phyloP scores from a whole-genome alignment of 192 early-diverging fungal genomes.

The Globomyces pollinis-pini region DNA sequence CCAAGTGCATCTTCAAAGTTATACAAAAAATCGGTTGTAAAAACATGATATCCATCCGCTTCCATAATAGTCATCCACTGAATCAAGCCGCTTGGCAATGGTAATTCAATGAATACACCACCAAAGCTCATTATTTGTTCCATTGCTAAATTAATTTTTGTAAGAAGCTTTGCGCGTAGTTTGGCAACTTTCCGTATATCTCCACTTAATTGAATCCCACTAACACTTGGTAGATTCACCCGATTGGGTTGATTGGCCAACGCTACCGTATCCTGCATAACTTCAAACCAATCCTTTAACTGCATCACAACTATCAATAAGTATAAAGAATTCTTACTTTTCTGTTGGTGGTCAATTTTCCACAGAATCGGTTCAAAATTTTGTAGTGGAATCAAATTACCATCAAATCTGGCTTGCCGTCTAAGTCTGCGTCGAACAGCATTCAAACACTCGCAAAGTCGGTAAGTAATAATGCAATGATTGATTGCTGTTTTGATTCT shows the following conservation, averaged over 20 bases:
- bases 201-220: no score
- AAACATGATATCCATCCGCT: conserved; percentile 29
- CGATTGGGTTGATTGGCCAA: neutral
- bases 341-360: no score
- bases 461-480: conserved; percentile 27
- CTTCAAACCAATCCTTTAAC: conserved; percentile 26
- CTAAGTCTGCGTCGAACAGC: neutral
- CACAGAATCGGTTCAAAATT: conserved; percentile 2
- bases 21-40: conserved; percentile 29
- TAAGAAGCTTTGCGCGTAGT: conserved; percentile 14
- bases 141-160: conserved; percentile 30
- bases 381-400: conserved; percentile 1
- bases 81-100: conserved; percentile 22
- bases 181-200: conserved; percentile 8
- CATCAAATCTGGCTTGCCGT: conserved; percentile 8
- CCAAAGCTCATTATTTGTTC: conserved; percentile 30
- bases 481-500: conserved; percentile 35
- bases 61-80: conserved; percentile 33
- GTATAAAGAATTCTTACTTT: no score
- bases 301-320: neutral
- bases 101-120: conserved; percentile 22
- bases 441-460: conserved; percentile 17
- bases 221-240: neutral
- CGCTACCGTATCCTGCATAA: conserved; percentile 9
- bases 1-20: conserved; percentile 41